Conservation (phyloP, 2,329 filamentous ascomycete species). For the Calonectria pseudoreteaudii region DNA sequence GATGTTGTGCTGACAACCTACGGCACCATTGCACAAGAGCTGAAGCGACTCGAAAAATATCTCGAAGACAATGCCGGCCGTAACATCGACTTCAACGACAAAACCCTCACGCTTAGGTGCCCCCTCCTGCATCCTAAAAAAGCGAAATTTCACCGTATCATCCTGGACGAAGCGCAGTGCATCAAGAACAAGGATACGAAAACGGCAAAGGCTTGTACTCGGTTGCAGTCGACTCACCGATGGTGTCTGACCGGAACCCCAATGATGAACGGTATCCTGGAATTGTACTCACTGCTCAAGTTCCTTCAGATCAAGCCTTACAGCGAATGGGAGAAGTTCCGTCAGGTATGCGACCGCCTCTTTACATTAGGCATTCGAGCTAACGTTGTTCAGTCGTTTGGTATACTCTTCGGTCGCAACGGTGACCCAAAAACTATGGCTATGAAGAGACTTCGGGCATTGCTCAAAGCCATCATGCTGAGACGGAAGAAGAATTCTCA, state of each 20-base stretch:
- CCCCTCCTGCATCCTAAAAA: conserved; percentile 70
- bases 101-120: conserved; percentile 53
- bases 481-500: conserved; percentile 83
- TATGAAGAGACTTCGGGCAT: conserved; percentile 78
- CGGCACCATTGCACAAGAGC: conserved; percentile 72
- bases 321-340: conserved; percentile 72
- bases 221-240: conserved; percentile 74
- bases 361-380: background rate
- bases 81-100: conserved; percentile 51
- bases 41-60: conserved; percentile 72
- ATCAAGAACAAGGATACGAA: conserved; percentile 85
- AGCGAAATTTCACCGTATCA: conserved; percentile 80
- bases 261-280: conserved; percentile 87
- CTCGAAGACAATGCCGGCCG: conserved; percentile 60
- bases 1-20: conserved; percentile 90
- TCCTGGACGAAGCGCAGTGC: conserved; percentile 86
- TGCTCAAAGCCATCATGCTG: conserved; percentile 85
- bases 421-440: conserved; percentile 68
- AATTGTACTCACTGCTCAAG: conserved; percentile 81
- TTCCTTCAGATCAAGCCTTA: conserved; percentile 86
- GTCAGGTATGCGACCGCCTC: conserved; percentile 53
- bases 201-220: conserved; percentile 75
- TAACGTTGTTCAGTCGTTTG: conserved; percentile 53
- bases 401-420: conserved; percentile 49
- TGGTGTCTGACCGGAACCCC: conserved; percentile 89